Evolutionary conservation across 305 asterid genomes (phyloP).

Genomic region (Solanum hybrid): DNA sequence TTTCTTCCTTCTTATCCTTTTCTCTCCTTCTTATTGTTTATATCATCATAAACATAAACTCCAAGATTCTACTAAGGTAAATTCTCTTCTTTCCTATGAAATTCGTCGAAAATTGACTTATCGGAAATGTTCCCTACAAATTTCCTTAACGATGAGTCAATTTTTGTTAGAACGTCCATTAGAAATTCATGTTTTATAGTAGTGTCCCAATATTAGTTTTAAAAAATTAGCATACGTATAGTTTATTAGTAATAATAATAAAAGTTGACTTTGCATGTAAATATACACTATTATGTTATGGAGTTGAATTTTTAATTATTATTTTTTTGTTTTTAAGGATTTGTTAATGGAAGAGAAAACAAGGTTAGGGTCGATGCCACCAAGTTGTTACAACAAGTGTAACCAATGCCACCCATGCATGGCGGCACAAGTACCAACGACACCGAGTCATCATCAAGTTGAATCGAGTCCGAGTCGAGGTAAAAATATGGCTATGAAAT

Average conservation of each 20-base stretch:
- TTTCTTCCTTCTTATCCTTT: constrained; percentile 13
- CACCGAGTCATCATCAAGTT: constrained; percentile 45
- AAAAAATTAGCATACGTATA: neutral
- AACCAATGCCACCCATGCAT: constrained; percentile 90
- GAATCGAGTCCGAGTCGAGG: neutral
- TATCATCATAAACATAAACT: constrained; percentile 17
- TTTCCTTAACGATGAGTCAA: neutral
- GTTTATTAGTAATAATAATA: too few relatives aligned
- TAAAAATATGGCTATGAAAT: constrained; percentile 10
- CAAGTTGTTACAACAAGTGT: constrained; percentile 82
- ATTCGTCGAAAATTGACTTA: neutral
- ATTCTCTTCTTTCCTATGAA: neutral
- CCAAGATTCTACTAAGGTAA: constrained; percentile 12
- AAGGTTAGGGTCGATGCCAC: constrained; percentile 74
- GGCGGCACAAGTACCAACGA: constrained; percentile 78
- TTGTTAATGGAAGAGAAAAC: constrained; percentile 49
- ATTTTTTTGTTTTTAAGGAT: too few relatives aligned
- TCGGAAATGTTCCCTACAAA: neutral
- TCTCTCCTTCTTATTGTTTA: constrained; percentile 22
- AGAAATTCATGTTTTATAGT: neutral
- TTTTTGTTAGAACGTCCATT: neutral
- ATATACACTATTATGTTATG: neutral
- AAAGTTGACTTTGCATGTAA: neutral
- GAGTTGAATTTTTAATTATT: neutral
- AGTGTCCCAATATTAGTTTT: neutral